A percentile compares a stretch with the other conserved stretches of the same genome.
These are phyloP conservation scores for Dillenia suffruticosa DNA, from an alignment of 164 flowering plant genomes.

Conservation along the genomic window DNA sequence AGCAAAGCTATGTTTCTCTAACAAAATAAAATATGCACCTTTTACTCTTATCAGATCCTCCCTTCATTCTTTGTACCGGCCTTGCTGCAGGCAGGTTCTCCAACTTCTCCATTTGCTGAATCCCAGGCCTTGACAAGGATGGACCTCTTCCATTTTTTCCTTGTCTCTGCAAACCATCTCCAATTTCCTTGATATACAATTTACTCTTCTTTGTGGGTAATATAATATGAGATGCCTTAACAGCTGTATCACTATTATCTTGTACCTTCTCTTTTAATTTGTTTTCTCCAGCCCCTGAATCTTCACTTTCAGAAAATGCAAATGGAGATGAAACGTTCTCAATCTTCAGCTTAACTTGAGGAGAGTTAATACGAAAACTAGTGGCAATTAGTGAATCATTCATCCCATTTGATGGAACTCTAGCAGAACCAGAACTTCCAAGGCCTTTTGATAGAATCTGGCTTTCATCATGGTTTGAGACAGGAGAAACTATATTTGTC, in stretches of 20 bases:
- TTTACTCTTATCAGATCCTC: slow-evolving; percentile 23
- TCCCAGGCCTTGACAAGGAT: slow-evolving; percentile 11
- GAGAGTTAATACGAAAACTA: slow-evolving; percentile 32
- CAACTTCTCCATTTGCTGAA: slow-evolving; percentile 19
- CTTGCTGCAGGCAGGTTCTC: slow-evolving; percentile 19
- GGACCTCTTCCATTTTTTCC: slow-evolving; percentile 26
- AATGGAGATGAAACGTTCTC: slow-evolving; percentile 67
- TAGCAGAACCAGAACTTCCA: slow-evolving; percentile 50
- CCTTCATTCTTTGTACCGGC: slow-evolving; percentile 17
- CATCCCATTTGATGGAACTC: slow-evolving; percentile 32
- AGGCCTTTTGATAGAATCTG: slow-evolving; percentile 56
- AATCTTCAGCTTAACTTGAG: slow-evolving; percentile 45
- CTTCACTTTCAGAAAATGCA: slow-evolving; percentile 85
- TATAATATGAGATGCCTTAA: slow-evolving; percentile 13
- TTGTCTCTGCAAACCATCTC: slow-evolving; percentile 26
- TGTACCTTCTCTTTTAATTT: slow-evolving; percentile 37
- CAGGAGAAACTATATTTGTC: slow-evolving; percentile 70
- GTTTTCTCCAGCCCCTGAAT: slow-evolving; percentile 69
- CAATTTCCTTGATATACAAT: slow-evolving; percentile 12
- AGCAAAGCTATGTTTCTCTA: neutral
- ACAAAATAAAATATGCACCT: slow-evolving; percentile 17
- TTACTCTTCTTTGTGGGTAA: slow-evolving; percentile 24
- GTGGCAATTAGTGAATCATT: slow-evolving; percentile 34
- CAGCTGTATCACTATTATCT: slow-evolving; percentile 17
- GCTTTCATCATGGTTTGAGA: slow-evolving; percentile 60